These are phyloP conservation scores for Martiniozyma asiatica DNA, from an alignment of 1,139 yeast species.

Conservation along the genomic window DNA sequence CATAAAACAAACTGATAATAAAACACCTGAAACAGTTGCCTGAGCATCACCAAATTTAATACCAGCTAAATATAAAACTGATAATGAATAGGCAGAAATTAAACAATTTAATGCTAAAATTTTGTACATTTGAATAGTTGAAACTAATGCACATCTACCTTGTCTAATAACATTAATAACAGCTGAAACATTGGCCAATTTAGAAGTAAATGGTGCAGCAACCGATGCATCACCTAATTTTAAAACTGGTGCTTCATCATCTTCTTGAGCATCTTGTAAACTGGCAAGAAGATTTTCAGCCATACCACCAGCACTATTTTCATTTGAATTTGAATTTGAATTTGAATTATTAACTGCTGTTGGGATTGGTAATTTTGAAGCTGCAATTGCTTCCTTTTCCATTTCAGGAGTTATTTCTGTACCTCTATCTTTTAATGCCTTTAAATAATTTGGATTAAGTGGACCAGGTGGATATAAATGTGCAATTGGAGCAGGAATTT, in stretches of 20 bases:
- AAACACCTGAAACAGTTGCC: slow-evolving; percentile 84
- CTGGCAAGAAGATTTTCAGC: slow-evolving; percentile 69
- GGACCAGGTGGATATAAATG: slow-evolving; percentile 97
- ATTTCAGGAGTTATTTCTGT: slow-evolving; percentile 60
- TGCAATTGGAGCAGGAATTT: slow-evolving; percentile 79
- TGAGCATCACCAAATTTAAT: slow-evolving; percentile 97
- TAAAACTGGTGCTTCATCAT: slow-evolving; percentile 82
- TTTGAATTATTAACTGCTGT: slow-evolving; percentile 10
- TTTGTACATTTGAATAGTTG: slow-evolving; percentile 98
- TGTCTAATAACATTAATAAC: slow-evolving; percentile 92
- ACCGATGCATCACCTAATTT: slow-evolving; percentile 98
- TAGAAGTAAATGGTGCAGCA: slow-evolving; percentile 98
- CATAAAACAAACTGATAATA: slow-evolving; percentile 87
- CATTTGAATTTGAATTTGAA: slow-evolving; percentile 11
- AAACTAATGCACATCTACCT: slow-evolving; percentile 96
- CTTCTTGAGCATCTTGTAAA: slow-evolving; percentile 46
- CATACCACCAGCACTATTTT: slow-evolving; percentile 31
- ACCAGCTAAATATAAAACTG: slow-evolving; percentile 92
- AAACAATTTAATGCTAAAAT: slow-evolving; percentile 92
- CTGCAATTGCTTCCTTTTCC: slow-evolving; percentile 42
- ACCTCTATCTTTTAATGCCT: slow-evolving; percentile 77
- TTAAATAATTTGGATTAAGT: slow-evolving; percentile 72
- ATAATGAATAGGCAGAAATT: slow-evolving; percentile 90
- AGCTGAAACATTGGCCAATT: slow-evolving; percentile 81
- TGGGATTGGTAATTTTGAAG: slow-evolving; percentile 28